Evolutionary conservation across 352 stramenopile genomes (phyloP).

Genomic region (Phytophthora litchii): DNA sequence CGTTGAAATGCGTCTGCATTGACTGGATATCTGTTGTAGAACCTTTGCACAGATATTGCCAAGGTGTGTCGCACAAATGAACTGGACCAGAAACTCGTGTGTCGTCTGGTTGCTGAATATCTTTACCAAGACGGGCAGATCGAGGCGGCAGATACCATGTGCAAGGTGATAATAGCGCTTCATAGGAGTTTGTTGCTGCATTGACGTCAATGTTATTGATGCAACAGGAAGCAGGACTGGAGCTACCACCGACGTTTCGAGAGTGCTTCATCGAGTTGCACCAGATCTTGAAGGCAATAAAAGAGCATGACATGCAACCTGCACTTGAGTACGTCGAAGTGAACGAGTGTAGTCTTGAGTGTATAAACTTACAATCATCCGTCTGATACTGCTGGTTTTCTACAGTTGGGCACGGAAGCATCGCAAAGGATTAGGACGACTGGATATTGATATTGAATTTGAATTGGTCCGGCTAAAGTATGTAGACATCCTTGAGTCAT

Average conservation of each 20-base stretch:
- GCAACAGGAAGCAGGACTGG: slow-evolving; percentile 60
- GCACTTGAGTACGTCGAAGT: slow-evolving; percentile 60
- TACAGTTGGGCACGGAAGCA: slow-evolving; percentile 68
- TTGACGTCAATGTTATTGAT: slow-evolving; percentile 3
- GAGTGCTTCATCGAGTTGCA: slow-evolving; percentile 77
- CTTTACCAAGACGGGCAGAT: slow-evolving; percentile 84
- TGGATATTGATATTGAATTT: slow-evolving; percentile 83
- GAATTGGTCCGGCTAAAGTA: slow-evolving; percentile 86
- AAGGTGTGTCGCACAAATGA: slow-evolving; percentile 69
- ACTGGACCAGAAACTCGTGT: slow-evolving; percentile 69
- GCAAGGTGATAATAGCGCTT: slow-evolving; percentile 42
- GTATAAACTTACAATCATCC: not conserved
- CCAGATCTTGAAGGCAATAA: slow-evolving; percentile 67
- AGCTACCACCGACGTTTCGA: slow-evolving; percentile 54
- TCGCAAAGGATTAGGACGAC: slow-evolving; percentile 49
- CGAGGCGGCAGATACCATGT: slow-evolving; percentile 69
- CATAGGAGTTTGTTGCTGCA: not conserved
- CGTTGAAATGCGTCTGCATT: not conserved
- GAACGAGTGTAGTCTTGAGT: not conserved
- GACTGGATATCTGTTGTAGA: slow-evolving; percentile 31
- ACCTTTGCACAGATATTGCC: slow-evolving; percentile 66
- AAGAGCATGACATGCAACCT: slow-evolving; percentile 62
- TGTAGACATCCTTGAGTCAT: slow-evolving; percentile 72
- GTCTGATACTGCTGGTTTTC: slow-evolving; percentile 1
- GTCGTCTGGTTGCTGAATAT: slow-evolving; percentile 73